These are phyloP conservation scores for Phytopythium aichiense DNA, from an alignment of 352 stramenopile species.

Conservation along the genomic window DNA sequence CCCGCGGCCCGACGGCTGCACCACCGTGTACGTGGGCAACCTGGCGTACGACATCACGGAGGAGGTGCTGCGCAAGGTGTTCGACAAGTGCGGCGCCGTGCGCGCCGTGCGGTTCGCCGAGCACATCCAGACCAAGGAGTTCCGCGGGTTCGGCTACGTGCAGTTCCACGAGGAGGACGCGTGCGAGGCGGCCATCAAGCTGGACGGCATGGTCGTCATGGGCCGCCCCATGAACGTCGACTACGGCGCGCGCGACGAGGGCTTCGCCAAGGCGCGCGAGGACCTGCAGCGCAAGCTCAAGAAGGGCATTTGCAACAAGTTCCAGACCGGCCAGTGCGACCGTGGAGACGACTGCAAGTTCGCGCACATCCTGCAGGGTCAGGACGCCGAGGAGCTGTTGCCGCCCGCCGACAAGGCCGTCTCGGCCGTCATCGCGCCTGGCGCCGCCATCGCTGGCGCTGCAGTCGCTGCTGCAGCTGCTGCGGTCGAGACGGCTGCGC, in stretches of 20 bases:
- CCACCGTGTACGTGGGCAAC: conserved; percentile 95
- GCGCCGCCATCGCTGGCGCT: conserved; percentile 18
- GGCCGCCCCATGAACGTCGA: conserved; percentile 80
- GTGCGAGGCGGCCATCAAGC: conserved; percentile 80
- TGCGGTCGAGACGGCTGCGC: conserved; percentile 18
- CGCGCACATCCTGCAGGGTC: conserved; percentile 57
- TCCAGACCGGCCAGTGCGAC: conserved; percentile 53
- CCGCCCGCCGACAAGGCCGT: conserved; percentile 28
- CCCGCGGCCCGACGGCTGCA: conserved; percentile 79
- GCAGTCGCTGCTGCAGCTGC: conserved; percentile 2
- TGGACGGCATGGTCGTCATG: conserved; percentile 83
- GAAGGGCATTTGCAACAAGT: conserved; percentile 74
- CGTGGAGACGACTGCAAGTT: conserved; percentile 69
- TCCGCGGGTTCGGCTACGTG: conserved; percentile 87
- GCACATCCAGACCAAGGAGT: conserved; percentile 84
- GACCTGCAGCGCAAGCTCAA: conserved; percentile 72
- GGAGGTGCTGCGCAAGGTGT: conserved; percentile 82
- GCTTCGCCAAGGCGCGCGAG: conserved; percentile 59
- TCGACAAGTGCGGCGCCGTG: conserved; percentile 70
- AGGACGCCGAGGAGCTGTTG: conserved; percentile 49
- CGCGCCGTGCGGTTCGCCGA: conserved; percentile 81
- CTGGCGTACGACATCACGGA: conserved; percentile 94
- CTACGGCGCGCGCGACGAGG: conserved; percentile 69
- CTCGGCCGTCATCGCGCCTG: conserved; percentile 13
- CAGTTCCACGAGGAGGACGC: conserved; percentile 91